phyloP scores from a whole-genome alignment of 495 filamentous ascomycete genomes.

The Neurospora sp. region DNA sequence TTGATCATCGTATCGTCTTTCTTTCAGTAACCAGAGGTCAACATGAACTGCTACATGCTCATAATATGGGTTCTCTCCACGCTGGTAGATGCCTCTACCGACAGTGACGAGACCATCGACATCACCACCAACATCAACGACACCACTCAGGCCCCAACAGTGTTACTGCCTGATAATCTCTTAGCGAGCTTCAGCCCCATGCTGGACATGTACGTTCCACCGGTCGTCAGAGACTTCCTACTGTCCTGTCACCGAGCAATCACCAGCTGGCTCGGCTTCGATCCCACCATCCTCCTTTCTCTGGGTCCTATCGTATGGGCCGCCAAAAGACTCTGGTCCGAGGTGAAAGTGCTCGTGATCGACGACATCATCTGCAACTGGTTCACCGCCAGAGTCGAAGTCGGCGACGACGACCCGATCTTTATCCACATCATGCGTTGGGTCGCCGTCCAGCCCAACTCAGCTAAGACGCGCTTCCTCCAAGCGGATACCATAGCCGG shows the following conservation, averaged over 20 bases:
- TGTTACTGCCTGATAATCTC: slow-evolving; percentile 9
- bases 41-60: background rate
- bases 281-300: slow-evolving; percentile 29
- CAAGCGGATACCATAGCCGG: slow-evolving; percentile 41
- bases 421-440: slow-evolving; percentile 52
- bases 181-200: slow-evolving; percentile 20
- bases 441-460: slow-evolving; percentile 44
- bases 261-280: slow-evolving; percentile 26
- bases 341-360: slow-evolving; percentile 16
- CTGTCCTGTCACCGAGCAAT: slow-evolving; percentile 16
- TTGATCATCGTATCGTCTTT: background rate
- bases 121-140: slow-evolving; percentile 12
- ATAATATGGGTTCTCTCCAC: background rate
- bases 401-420: slow-evolving; percentile 50
- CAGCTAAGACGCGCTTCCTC: slow-evolving; percentile 43
- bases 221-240: slow-evolving; percentile 8
- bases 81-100: background rate
- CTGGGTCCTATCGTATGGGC: slow-evolving; percentile 29
- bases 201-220: slow-evolving; percentile 12
- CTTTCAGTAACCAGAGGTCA: background rate
- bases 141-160: slow-evolving; percentile 5
- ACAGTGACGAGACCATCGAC: slow-evolving; percentile 11
- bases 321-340: slow-evolving; percentile 22
- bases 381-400: slow-evolving; percentile 44
- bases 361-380: slow-evolving; percentile 27